Conservation (phyloP, 2,329 filamentous ascomycete species). For the Hypoxylon sp. region DNA sequence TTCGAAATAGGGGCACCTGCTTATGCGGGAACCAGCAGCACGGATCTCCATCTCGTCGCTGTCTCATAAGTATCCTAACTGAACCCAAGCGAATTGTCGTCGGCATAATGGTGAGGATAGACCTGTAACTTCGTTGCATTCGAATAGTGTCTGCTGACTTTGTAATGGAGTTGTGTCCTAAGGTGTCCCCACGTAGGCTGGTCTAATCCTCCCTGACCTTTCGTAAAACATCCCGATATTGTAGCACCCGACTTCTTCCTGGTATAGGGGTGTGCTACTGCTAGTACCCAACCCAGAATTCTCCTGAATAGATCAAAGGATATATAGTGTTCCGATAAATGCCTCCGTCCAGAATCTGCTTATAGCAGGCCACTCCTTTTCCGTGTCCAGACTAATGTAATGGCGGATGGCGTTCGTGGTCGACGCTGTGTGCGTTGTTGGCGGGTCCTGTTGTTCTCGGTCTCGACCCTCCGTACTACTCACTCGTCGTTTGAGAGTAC, state of each 20-base stretch:
- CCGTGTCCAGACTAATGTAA: neutral
- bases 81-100: no score
- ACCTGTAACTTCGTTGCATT: no score
- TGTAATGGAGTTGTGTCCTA: no score
- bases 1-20: no score
- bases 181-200: neutral
- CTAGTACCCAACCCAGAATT: neutral
- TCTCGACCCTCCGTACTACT: neutral
- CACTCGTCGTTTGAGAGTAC: neutral
- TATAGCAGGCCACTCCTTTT: neutral
- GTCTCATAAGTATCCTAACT: no score
- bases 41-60: no score
- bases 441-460: neutral
- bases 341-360: neutral
- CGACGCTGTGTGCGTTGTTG: constrained; percentile 1
- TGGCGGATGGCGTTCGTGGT: neutral
- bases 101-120: no score
- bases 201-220: neutral
- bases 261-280: neutral
- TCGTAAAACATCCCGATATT: neutral
- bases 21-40: no score
- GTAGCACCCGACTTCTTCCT: neutral
- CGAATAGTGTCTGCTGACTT: no score
- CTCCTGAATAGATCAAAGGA: neutral
- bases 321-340: neutral